phyloP scores from a whole-genome alignment of 2,329 filamentous ascomycete species.

The Phaeosphaeria sp. region DNA sequence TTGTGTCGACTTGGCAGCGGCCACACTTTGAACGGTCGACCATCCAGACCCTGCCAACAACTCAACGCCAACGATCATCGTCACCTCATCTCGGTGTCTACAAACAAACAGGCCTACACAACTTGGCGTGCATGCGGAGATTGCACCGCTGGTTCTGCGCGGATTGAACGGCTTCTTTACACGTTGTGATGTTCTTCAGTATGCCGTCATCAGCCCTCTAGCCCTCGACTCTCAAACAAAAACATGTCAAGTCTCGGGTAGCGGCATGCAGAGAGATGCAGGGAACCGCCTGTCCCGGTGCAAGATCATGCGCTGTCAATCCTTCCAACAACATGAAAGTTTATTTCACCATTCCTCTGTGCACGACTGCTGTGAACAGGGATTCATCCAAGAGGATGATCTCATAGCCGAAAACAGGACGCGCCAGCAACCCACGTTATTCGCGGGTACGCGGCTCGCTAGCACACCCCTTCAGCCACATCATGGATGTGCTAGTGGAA shows the following conservation, averaged over 20 bases:
- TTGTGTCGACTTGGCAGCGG: background rate
- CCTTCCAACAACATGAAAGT: background rate
- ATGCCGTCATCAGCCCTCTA: conserved; percentile 3
- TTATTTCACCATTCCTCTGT: background rate
- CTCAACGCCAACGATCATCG: background rate
- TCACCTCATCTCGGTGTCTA: background rate
- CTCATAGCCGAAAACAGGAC: conserved; percentile 4
- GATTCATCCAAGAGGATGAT: conserved; percentile 8
- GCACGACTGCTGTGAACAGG: background rate
- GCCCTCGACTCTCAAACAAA: background rate
- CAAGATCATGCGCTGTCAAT: background rate
- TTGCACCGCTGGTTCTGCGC: background rate
- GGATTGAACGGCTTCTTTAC: background rate
- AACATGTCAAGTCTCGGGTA: background rate
- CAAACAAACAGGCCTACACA: background rate
- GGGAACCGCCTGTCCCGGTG: background rate
- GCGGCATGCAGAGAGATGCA: conserved; percentile 3
- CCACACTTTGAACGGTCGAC: background rate
- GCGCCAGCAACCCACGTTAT: conserved; percentile 8
- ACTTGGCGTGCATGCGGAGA: background rate
- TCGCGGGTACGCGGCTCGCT: conserved; percentile 10
- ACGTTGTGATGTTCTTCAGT: background rate
- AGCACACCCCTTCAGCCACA: conserved; percentile 7
- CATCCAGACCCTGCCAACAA: background rate
- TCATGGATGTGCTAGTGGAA: background rate